Evolutionary conservation across 805 yeast species (phyloP), one percentile per base, ranked within the genome.

Genomic region (Jamesozyma lodderae): DNA sequence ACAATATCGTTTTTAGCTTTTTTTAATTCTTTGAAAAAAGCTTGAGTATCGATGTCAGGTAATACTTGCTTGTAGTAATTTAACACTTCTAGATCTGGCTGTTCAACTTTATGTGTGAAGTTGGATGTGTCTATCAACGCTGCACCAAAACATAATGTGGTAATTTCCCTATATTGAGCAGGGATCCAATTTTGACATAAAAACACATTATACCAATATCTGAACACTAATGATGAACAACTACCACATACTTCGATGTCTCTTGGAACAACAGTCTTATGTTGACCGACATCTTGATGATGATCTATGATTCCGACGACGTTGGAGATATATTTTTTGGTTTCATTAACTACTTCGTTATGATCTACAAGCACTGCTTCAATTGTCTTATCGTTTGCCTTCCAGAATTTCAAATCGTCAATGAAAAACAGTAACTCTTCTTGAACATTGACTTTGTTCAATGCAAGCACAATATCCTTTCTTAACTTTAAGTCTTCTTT

Each of bases 291-390:
- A 50, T 88, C 95, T 14, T 70, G 81, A 55, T 90, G 98, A 55
- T 90, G 98, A 55, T 90, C 98, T 19, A 92, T 73, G 6, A 92
- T 75, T 0, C 78, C 79, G 1, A 60, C 58, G 0, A 81, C 76
- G 4, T 57, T 48, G 6, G 41, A 52, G 10, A 63, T 49, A 32
- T 55, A 55, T 7, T 52, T 41, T 14, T 51, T 54, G 2, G 62
- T 55, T 21, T 52, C 67, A 11, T 77, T 82, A 46, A 72, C 87
- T 19, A 79, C 67, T 24, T 66, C 64, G 51, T 90, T 87, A 60
- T 86, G 95, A 55, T 90, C 98, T 2, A 92, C 96, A 27, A 90
- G 62, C 3, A 78, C 66, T 16, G 84, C 61, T 9, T 68, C 65
- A 1, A 68, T 36, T 2, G 59, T 31, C 3, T 38, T 26, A 1